Conservation (phyloP, 108 stramenopile genomes). For the Conticribra guillardii region DNA sequence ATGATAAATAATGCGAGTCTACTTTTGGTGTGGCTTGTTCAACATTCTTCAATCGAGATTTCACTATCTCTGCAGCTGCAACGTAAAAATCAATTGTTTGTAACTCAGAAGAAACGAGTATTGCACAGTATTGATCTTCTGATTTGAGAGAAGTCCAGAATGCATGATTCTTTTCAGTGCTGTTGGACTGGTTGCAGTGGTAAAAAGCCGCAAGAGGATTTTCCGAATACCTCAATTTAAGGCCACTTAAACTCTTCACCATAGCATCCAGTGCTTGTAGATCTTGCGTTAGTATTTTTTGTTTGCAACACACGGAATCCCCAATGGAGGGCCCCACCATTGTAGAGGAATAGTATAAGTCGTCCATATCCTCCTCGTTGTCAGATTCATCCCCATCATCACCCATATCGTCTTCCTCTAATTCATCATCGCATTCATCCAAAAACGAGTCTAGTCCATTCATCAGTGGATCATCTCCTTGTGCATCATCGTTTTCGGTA, state of each 20-base stretch:
- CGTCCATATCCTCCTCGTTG: constrained; percentile 19
- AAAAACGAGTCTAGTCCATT: constrained; percentile 51
- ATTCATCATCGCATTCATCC: constrained; percentile 50
- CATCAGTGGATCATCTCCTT: constrained; percentile 8
- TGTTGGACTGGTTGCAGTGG: neutral
- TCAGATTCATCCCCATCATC: constrained; percentile 31
- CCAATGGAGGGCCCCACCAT: constrained; percentile 18
- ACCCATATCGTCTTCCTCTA: constrained; percentile 17
- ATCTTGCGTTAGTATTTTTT: neutral
- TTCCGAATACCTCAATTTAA: neutral
- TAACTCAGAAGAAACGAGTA: constrained; percentile 54
- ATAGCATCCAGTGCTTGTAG: neutral
- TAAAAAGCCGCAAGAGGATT: neutral
- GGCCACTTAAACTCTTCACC: neutral
- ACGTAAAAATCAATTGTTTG: constrained; percentile 54
- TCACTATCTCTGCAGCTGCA: constrained; percentile 6
- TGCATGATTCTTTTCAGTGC: neutral
- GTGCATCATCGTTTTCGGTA: constrained; percentile 1
- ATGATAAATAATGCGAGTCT: too few relatives aligned
- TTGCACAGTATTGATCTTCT: constrained; percentile 36
- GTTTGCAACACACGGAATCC: neutral
- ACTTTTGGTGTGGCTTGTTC: too few relatives aligned
- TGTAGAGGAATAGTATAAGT: constrained; percentile 4
- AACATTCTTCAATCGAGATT: too few relatives aligned
- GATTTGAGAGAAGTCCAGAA: neutral